phyloP scores from a whole-genome alignment of 306 rosid species.

The Vachellia pachyceras region DNA sequence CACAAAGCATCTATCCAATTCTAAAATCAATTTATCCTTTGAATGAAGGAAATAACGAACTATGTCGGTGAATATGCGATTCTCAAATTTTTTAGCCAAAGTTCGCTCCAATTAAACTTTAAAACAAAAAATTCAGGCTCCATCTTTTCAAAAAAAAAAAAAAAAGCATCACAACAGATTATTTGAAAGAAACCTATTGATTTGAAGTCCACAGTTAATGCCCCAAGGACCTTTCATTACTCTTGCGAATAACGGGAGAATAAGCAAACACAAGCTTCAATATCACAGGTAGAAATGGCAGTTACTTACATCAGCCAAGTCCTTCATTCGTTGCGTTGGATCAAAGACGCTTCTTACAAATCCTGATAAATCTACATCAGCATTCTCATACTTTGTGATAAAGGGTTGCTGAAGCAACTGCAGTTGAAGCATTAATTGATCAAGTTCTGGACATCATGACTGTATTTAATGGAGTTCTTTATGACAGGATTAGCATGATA shows the following conservation, averaged over 20 bases:
- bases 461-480: constrained; percentile 12
- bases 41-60: too few relatives aligned
- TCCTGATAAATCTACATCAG: constrained; percentile 69
- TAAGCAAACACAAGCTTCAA: constrained; percentile 4
- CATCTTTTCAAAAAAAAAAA: too few relatives aligned
- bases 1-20: too few relatives aligned
- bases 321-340: constrained; percentile 92
- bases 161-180: constrained; percentile 12
- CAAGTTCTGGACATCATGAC: constrained; percentile 37
- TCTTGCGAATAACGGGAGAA: constrained; percentile 4
- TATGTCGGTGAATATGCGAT: too few relatives aligned
- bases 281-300: constrained; percentile 11
- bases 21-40: too few relatives aligned
- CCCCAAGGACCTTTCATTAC: neutral
- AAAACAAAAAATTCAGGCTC: neutral
- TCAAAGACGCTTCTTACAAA: constrained; percentile 88
- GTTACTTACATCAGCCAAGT: constrained; percentile 91
- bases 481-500: constrained; percentile 19
- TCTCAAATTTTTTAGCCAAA: constrained; percentile 14
- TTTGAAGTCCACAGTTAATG: constrained; percentile 1
- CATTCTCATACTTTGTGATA: constrained; percentile 64
- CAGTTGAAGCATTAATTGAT: constrained; percentile 41
- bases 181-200: constrained; percentile 11
- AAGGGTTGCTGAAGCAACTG: constrained; percentile 93
- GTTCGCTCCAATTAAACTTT: neutral